These are phyloP conservation scores for Tuber melanosporum DNA, from an alignment of 495 filamentous ascomycete genomes.

Conservation along the genomic window DNA sequence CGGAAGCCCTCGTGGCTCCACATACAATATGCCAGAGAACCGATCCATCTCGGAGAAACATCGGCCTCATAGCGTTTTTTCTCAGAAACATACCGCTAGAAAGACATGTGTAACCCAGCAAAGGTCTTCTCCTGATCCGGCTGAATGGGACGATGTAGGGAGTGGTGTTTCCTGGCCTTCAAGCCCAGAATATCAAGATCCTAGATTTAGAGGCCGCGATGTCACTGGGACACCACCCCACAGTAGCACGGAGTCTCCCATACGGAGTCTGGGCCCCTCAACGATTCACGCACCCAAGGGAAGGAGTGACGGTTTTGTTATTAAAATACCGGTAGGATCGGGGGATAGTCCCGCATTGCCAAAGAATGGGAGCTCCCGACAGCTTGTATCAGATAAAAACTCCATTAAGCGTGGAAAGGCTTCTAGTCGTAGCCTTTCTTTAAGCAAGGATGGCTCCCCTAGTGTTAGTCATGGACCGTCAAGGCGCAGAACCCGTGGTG, in stretches of 20 bases:
- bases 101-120: neutral
- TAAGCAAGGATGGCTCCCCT: neutral
- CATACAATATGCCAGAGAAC: neutral
- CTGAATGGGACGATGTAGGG: neutral
- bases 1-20: neutral
- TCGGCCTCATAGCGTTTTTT: neutral
- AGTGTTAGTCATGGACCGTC: neutral
- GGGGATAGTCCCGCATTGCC: neutral
- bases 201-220: neutral
- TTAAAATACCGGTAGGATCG: neutral
- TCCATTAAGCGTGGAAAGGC: neutral
- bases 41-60: neutral
- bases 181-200: neutral
- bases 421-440: neutral
- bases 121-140: neutral
- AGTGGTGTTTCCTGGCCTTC: neutral
- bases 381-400: neutral
- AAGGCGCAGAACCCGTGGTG: slow-evolving; percentile 31
- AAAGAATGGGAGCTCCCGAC: neutral
- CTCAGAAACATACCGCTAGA: neutral
- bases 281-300: neutral
- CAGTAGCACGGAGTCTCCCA: neutral
- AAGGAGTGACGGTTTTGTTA: neutral
- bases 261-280: neutral
- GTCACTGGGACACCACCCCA: neutral